A percentile compares a stretch with the other conserved stretches of the same genome.
These are phyloP conservation scores for Coriaria nepalensis DNA, from an alignment of 306 rosid species.

Conservation along the genomic window DNA sequence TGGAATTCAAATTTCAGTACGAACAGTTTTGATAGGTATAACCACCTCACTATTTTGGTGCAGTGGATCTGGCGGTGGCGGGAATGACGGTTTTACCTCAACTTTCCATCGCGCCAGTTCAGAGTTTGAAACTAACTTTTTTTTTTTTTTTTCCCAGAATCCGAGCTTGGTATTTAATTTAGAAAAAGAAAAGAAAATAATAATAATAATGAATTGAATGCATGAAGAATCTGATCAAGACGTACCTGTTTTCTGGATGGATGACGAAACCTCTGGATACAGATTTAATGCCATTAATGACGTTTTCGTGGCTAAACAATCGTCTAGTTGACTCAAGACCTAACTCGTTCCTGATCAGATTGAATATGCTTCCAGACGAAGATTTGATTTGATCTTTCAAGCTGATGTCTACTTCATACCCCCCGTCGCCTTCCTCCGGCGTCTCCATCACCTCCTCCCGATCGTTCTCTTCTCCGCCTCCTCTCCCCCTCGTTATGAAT, in stretches of 20 bases:
- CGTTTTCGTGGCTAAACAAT: conserved; percentile 36
- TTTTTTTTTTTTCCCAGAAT: too few species aligned
- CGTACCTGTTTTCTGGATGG: conserved; percentile 59
- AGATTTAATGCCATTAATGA: conserved; percentile 37
- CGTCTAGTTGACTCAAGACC: conserved; percentile 19
- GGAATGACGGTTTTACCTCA: too few species aligned
- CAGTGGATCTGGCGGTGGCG: too few species aligned
- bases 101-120: too few species aligned
- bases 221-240: too few species aligned
- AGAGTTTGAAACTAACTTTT: too few species aligned
- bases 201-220: neutral
- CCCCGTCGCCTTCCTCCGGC: conserved; percentile 10
- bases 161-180: too few species aligned
- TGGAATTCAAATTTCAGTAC: too few species aligned
- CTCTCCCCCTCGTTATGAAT: conserved; percentile 1
- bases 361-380: conserved; percentile 63
- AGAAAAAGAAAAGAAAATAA: neutral
- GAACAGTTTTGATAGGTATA: too few species aligned
- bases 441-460: neutral
- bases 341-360: conserved; percentile 44
- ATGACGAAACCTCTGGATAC: conserved; percentile 31
- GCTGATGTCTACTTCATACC: conserved; percentile 37
- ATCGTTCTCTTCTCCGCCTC: neutral
- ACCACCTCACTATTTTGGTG: too few species aligned
- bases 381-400: conserved; percentile 46